Base-by-base conservation (phyloP, 2,329 filamentous ascomycete genomes). In the Canariomyces notabilis region DNA sequence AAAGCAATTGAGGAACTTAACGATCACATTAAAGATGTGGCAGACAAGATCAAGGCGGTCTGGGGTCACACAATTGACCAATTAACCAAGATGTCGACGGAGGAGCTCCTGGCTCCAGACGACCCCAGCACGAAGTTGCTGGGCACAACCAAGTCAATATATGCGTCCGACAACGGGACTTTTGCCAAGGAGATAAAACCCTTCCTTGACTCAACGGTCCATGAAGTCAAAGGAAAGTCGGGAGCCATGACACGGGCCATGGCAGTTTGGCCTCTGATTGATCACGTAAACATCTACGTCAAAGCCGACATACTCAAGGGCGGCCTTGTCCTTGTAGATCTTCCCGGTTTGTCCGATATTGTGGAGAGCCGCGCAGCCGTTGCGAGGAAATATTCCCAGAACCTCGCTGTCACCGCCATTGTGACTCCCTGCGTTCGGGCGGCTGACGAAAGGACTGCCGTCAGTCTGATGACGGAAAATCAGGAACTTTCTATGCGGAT, bases 221-320 rank as follows among this genome's bases (percentile, higher is more conserved):
- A 29, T 0, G 26, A 20, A 0, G 12, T 50, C 2, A 26, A 26
- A 26, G 22, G 22, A 26, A 26, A 26, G 22, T 26, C 22, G 6
- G 22, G 8, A 11, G 8, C 26, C 9, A 29, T 11, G 26, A 29
- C 26, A 29, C 4, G 26, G 26, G 46, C 41, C 0, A 42, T 50
- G 14, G 37, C n/a, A 0, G 42, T 43, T 1, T 55, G 53, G 53
- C 51, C 53, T 0, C 19, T 55, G 20, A 52, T 55, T 9, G 21
- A 42, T 2, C 39, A 52, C 21, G 48, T 52, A 7, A 46, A 44
- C 7, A 11, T 55, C 3, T 52, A 31, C 14, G 40, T 55, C 11
- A 53, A 51, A 9, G 8, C 43, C 1, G 41, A 46, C 1, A 33
- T 53, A 1, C 46, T 55, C 8, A 48, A 37, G 21, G 46, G 42